These are phyloP conservation scores for Amanita pseudoporphyria DNA, from an alignment of 768 basidiomycete species.

Conservation along the genomic window DNA sequence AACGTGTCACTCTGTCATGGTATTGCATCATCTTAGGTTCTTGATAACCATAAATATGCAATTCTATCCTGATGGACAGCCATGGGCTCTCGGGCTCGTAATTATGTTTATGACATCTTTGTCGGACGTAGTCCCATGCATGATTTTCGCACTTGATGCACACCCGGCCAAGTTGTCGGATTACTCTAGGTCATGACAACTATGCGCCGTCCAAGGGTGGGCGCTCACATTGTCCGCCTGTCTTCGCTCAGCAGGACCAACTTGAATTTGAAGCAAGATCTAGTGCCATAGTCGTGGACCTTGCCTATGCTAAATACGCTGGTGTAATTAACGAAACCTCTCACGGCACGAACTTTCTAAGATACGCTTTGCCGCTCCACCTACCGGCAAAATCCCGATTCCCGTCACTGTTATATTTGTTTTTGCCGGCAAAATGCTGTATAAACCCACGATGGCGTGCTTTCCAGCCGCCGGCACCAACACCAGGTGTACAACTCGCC, in stretches of 20 bases:
- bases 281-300: slow-evolving; percentile 23
- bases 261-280: neutral
- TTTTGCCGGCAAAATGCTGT: neutral
- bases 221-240: neutral
- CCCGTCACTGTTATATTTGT: neutral
- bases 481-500: slow-evolving; percentile 22
- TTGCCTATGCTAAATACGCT: slow-evolving; percentile 37
- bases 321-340: slow-evolving; percentile 25
- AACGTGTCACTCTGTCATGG: too few species aligned
- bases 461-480: slow-evolving; percentile 20
- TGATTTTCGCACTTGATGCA: too few species aligned
- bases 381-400: slow-evolving; percentile 24
- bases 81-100: too few species aligned
- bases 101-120: too few species aligned
- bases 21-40: too few species aligned
- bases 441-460: slow-evolving; percentile 27
- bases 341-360: slow-evolving; percentile 27
- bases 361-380: slow-evolving; percentile 43
- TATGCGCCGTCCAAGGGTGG: too few species aligned
- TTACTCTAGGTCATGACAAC: too few species aligned
- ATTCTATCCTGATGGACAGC: too few species aligned
- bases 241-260: neutral
- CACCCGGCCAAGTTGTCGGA: too few species aligned
- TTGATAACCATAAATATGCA: too few species aligned
- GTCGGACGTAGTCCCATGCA: too few species aligned